Conservation (phyloP, 345 rosid species). For the Citrus medica region DNA sequence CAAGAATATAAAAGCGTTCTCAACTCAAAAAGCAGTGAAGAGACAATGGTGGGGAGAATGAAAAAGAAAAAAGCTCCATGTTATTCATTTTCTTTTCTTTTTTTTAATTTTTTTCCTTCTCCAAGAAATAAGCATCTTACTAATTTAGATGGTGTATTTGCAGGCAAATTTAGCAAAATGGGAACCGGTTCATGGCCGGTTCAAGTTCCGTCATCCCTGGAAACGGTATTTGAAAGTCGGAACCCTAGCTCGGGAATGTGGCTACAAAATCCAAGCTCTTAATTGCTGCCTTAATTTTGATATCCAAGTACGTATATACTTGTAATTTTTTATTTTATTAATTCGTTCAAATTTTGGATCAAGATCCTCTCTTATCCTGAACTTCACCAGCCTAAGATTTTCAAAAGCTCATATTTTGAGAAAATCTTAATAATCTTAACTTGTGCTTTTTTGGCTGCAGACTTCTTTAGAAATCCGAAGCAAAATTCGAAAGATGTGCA, state of each 20-base stretch:
- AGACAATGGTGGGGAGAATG: constrained; percentile 23
- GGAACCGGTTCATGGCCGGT: constrained; percentile 51
- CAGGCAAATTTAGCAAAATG: constrained; percentile 45
- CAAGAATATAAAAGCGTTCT: constrained; percentile 31
- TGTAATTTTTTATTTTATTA: no score
- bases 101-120: no score
- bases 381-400: no score
- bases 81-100: background rate
- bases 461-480: constrained; percentile 9
- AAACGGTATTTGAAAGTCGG: constrained; percentile 37
- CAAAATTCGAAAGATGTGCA: constrained; percentile 28
- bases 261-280: constrained; percentile 39
- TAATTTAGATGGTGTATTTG: background rate
- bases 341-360: no score
- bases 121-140: background rate
- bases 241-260: constrained; percentile 32
- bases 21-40: constrained; percentile 32
- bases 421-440: no score
- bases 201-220: constrained; percentile 46
- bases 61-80: no score
- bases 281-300: constrained; percentile 6
- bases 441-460: constrained; percentile 8
- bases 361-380: no score
- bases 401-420: no score
- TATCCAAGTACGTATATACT: background rate